Base-by-base conservation (phyloP, 169 alveolate genomes). In the Eimeria falciformis region DNA sequence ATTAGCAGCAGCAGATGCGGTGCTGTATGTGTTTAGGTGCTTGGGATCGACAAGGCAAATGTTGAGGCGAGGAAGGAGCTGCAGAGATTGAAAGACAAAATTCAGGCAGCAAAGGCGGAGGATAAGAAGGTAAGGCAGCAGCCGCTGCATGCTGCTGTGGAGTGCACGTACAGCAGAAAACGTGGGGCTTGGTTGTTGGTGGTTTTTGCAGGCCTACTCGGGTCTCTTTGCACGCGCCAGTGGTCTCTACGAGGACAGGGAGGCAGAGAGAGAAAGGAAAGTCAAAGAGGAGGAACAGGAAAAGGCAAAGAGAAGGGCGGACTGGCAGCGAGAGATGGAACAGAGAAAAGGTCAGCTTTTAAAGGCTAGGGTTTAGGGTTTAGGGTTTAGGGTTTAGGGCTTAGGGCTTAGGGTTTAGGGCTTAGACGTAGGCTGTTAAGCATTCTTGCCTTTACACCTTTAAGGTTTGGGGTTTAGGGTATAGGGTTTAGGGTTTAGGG, bases 191-290 rank as follows among this genome's bases (percentile, higher is more conserved):
- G 17, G 66, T 0, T n/a, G 21, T 46, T 45, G 45, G 33, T 18
- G 12, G 86, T 21, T 0, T 40, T 4, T 77, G 0, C 88, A 90
- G 94, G 40, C 75, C 18, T 88, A 46, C 81, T 53, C 88, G 69
- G 93, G 93, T 3, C 11, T 88, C 81, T 88, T 88, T 53, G 65
- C 33, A 27, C 29, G 93, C 21, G 88, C 77, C 3, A 71, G 55
- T 6, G 79, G 78, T 25, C 37, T 88, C 88, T 88, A 94, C 53
- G 94, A 79, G 40, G 96, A 94, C 78, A 75, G 93, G 17, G 93
- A 88, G 73, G 83, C 66, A 29, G 95, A 87, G 45, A 75, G 62
- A 75, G 94, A 88, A 50, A 69, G 46, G 88, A 94, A 85, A 71
- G 86, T 81, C n/a, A 86, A 91, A 73, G 89, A 66, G 65, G 93